Evolutionary conservation across 495 filamentous ascomycete genomes (phyloP).

Genomic region (Viridothelium virens): DNA sequence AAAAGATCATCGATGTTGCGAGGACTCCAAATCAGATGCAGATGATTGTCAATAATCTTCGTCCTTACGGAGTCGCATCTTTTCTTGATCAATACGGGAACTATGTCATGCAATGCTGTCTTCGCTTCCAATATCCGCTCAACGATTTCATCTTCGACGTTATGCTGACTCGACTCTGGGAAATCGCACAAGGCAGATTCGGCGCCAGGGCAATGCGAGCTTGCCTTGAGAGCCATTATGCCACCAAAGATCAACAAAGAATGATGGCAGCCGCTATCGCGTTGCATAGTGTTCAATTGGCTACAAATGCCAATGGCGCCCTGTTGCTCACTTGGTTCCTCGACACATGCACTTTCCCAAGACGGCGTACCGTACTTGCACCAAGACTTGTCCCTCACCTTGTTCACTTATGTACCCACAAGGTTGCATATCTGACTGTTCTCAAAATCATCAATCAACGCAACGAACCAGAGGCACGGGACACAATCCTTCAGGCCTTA

Average conservation of each 20-base stretch:
- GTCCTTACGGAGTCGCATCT: conserved; percentile 75
- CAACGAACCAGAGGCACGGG: conserved; percentile 87
- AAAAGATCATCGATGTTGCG: conserved; percentile 97
- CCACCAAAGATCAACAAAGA: conserved; percentile 89
- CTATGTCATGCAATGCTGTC: conserved; percentile 92
- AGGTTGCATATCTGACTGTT: conserved; percentile 95
- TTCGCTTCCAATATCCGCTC: conserved; percentile 78
- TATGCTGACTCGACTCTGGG: conserved; percentile 94
- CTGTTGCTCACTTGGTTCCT: conserved; percentile 95
- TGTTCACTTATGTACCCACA: conserved; percentile 97
- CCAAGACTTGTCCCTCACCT: conserved; percentile 89
- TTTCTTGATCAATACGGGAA: conserved; percentile 98
- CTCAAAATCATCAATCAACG: conserved; percentile 98
- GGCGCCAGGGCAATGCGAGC: conserved; percentile 94
- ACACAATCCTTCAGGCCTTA: conserved; percentile 80
- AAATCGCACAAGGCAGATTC: conserved; percentile 85
- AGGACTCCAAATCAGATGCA: conserved; percentile 76
- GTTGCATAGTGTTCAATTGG: conserved; percentile 90
- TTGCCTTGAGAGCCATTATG: conserved; percentile 91
- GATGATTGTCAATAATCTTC: conserved; percentile 73
- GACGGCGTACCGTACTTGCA: conserved; percentile 82
- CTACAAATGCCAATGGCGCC: conserved; percentile 93
- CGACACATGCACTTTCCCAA: conserved; percentile 94
- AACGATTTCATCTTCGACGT: conserved; percentile 97
- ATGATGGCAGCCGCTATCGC: conserved; percentile 93